A percentile compares a stretch with the other conserved stretches of the same genome.
phyloP scores from a whole-genome alignment of 129 eudicot genomes.

The Deinandra increscens region DNA sequence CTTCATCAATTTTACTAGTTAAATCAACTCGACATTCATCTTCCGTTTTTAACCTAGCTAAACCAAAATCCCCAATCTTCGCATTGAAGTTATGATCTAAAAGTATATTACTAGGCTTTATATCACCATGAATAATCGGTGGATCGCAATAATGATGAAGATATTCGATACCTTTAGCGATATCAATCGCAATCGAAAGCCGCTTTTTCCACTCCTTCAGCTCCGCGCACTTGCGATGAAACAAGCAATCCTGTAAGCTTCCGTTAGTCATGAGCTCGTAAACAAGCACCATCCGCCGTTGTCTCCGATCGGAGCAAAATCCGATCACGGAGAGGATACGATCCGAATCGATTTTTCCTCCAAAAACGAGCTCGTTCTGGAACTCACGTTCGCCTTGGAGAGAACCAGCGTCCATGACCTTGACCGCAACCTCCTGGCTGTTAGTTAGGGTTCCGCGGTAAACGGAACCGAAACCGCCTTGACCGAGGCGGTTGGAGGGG shows the following conservation, averaged over 20 bases:
- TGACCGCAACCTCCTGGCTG: slow-evolving; percentile 57
- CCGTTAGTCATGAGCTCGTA: slow-evolving; percentile 92
- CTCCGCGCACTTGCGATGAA: slow-evolving; percentile 59
- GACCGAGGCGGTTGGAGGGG: slow-evolving; percentile 75
- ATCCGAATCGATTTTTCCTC: slow-evolving; percentile 55
- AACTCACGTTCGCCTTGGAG: slow-evolving; percentile 95
- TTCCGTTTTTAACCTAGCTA: slow-evolving; percentile 69
- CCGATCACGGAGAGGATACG: slow-evolving; percentile 58
- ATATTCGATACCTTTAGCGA: slow-evolving; percentile 83
- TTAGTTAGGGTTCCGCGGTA: slow-evolving; percentile 56
- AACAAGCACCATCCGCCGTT: slow-evolving; percentile 80
- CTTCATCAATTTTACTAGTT: slow-evolving; percentile 36
- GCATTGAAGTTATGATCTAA: slow-evolving; percentile 62
- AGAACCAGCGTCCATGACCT: slow-evolving; percentile 87
- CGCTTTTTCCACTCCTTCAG: slow-evolving; percentile 60
- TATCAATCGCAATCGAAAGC: slow-evolving; percentile 46
- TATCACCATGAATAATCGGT: slow-evolving; percentile 80
- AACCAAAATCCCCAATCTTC: slow-evolving; percentile 87
- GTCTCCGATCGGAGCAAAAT: slow-evolving; percentile 62
- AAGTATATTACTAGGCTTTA: slow-evolving; percentile 87
- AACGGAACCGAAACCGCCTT: slow-evolving; percentile 92
- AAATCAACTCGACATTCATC: slow-evolving; percentile 42
- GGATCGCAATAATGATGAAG: slow-evolving; percentile 90
- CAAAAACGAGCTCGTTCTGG: slow-evolving; percentile 79
- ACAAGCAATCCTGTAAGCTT: slow-evolving; percentile 82